These are phyloP conservation scores for Hippophae gyantsensis DNA, from an alignment of 306 rosid genomes.

Conservation along the genomic window DNA sequence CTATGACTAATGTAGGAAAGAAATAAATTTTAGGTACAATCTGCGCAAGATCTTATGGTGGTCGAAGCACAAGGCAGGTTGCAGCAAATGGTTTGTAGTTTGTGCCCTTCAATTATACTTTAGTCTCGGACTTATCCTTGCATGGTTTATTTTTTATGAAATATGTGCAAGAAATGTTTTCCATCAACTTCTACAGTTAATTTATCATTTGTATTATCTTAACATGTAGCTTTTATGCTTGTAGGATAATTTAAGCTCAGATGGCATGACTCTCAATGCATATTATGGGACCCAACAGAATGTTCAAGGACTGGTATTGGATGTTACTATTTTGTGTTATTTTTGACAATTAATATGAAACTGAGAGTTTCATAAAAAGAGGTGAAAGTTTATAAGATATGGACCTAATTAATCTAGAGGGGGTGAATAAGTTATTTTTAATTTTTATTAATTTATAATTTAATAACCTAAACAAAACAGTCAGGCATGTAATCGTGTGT, in stretches of 20 bases:
- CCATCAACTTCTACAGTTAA: too few species aligned
- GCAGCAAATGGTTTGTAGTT: slow-evolving; percentile 65
- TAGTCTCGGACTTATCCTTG: slow-evolving; percentile 8
- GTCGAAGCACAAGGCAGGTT: slow-evolving; percentile 60
- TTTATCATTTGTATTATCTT: slow-evolving; percentile 8
- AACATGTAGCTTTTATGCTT: slow-evolving; percentile 21
- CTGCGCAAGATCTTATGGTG: slow-evolving; percentile 47
- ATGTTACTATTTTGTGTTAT: slow-evolving; percentile 4
- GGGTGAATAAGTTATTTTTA: too few species aligned
- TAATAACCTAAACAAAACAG: too few species aligned
- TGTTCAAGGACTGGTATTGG: slow-evolving; percentile 79
- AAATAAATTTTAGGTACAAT: slow-evolving; percentile 43
- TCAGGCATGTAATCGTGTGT: too few species aligned
- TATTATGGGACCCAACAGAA: slow-evolving; percentile 74
- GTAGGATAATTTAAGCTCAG: slow-evolving; percentile 64
- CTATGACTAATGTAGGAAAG: slow-evolving; percentile 8
- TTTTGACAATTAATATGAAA: slow-evolving; percentile 2
- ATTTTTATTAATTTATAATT: too few species aligned
- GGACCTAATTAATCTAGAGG: too few species aligned
- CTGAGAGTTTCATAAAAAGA: slow-evolving; percentile 1
- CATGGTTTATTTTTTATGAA: not conserved
- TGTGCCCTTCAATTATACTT: slow-evolving; percentile 14
- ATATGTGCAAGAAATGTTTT: too few species aligned
- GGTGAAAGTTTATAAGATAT: too few species aligned
- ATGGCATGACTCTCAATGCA: slow-evolving; percentile 57